These are phyloP conservation scores for Pestalotiopsis sp. DNA, from an alignment of 2,329 filamentous ascomycete species.

Conservation along the genomic window DNA sequence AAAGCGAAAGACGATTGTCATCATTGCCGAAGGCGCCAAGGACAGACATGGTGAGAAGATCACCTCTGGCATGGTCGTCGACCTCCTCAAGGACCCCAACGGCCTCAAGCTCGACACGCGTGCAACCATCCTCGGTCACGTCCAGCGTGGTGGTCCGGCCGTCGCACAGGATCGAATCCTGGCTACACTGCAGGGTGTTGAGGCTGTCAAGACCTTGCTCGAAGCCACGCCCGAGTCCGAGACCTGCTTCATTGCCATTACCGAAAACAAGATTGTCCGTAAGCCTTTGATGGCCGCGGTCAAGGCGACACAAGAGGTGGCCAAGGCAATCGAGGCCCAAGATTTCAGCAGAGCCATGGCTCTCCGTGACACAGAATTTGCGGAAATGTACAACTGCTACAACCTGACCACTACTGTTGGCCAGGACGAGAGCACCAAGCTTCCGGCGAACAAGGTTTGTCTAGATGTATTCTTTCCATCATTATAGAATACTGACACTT, in stretches of 20 bases:
- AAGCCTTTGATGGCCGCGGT: conserved; percentile 91
- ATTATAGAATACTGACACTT: not conserved
- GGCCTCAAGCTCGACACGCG: conserved; percentile 86
- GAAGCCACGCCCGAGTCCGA: conserved; percentile 87
- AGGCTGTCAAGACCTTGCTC: conserved; percentile 89
- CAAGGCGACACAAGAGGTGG: conserved; percentile 80
- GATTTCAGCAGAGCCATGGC: conserved; percentile 88
- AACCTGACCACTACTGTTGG: conserved; percentile 86
- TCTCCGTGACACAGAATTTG: conserved; percentile 89
- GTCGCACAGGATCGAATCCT: conserved; percentile 95
- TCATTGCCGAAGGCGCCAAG: conserved; percentile 93
- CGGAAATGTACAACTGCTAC: conserved; percentile 89
- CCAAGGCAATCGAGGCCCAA: conserved; percentile 78
- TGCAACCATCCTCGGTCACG: conserved; percentile 93
- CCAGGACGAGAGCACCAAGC: conserved; percentile 64
- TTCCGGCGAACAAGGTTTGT: conserved; percentile 72
- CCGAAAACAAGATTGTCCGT: conserved; percentile 95
- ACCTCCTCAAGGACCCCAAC: conserved; percentile 78
- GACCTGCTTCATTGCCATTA: conserved; percentile 94
- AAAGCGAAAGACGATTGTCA: conserved; percentile 97
- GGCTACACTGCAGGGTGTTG: conserved; percentile 88
- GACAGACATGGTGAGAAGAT: conserved; percentile 86
- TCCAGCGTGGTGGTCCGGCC: conserved; percentile 91
- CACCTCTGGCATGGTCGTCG: conserved; percentile 77
- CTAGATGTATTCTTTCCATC: not conserved